phyloP scores from a whole-genome alignment of 768 basidiomycete species.

The Leucosporidium yakuticum region DNA sequence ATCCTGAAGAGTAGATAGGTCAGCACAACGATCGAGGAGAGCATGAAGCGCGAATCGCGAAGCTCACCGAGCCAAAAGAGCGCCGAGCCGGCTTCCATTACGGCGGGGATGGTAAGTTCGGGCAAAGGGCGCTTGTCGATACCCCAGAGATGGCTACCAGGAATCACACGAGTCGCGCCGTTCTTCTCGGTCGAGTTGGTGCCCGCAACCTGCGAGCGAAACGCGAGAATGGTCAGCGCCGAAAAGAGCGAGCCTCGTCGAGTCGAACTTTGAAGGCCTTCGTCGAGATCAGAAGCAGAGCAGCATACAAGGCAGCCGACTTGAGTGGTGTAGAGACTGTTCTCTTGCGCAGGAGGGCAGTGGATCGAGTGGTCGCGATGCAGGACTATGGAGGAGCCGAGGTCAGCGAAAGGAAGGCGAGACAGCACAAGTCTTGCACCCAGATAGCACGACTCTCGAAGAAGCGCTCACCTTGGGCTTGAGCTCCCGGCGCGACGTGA shows the following conservation, averaged over 20 bases:
- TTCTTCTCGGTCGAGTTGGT: conserved; percentile 5
- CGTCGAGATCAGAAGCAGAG: no score
- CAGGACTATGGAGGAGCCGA: not conserved
- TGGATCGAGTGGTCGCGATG: conserved; percentile 8
- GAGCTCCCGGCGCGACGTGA: no score
- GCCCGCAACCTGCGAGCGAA: not conserved
- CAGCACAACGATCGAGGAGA: not conserved
- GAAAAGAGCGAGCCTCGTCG: not conserved
- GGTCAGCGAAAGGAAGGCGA: no score
- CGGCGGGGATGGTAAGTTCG: not conserved
- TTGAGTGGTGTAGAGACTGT: not conserved
- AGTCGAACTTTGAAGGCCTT: no score
- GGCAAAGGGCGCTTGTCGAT: not conserved
- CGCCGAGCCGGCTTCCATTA: not conserved
- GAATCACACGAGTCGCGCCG: not conserved
- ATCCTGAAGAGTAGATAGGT: not conserved
- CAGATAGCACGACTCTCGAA: no score
- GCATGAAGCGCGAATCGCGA: not conserved
- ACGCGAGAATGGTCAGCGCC: not conserved
- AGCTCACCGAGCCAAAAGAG: not conserved
- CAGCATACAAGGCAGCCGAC: not conserved
- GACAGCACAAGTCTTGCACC: no score
- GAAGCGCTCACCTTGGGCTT: no score
- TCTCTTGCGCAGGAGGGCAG: not conserved
- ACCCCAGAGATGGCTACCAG: not conserved